Evolutionary conservation across 495 filamentous ascomycete genomes (phyloP), one percentile per base, ranked within the genome.

Genomic region (Alectoria sarmentosa): DNA sequence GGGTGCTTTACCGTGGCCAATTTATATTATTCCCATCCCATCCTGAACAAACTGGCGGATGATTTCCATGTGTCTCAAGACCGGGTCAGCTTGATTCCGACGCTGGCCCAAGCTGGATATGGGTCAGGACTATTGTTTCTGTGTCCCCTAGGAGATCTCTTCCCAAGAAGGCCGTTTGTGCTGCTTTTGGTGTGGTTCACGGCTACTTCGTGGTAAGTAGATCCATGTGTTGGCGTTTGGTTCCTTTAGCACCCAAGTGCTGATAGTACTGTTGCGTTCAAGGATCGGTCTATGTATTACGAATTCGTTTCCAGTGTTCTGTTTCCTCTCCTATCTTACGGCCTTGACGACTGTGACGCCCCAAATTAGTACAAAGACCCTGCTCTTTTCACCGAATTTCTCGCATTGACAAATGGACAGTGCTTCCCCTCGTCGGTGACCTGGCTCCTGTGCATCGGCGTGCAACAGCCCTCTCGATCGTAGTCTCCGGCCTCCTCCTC

Each of bases 381-480:
- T 21, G 7, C n/a, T 13, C 1, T 30, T 39, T 49, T 10, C 1
- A 8, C 23, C 1, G 2, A 7, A 21, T 19, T 2, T 23, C 15
- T 15, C 3, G n/a, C 11, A 23, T 36, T 42, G 48, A 49, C 60
- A 11, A 48, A 42, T 7, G 37, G 19, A 42, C 90, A 94, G 75
- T 93, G 87, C 86, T 95, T 23, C 90, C 90, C 0, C 76, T 95
- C 0, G 89, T 92, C 7, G 90, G 90, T 28, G 89, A 93, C 70
- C 85, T 93, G 34, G 89, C 89, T 0, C 90, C 90, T 0, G 79
- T 83, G 5, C 74, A 84, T 32, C 84, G 86, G 38, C 84, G 88
- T 11, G 88, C 88, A 17, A 83, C 82, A 10, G 87, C 87, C 28
- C 73, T 82, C 69, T 87, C 88, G 23, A 83, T 92, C 68, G 88